Evolutionary conservation across 768 basidiomycete genomes (phyloP).

Genomic region (Cubamyces sp.): DNA sequence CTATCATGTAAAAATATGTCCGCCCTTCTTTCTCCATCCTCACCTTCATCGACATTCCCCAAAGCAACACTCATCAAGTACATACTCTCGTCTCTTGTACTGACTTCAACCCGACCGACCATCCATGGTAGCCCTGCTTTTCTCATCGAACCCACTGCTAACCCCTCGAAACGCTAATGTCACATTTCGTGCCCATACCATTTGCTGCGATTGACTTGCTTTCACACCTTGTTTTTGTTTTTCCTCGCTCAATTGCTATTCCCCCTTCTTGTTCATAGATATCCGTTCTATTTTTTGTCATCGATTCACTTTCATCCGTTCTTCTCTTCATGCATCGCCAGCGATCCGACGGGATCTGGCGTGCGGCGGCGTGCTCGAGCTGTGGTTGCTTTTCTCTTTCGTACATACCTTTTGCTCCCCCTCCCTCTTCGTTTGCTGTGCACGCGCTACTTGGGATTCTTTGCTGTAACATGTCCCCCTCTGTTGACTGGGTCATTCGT

Average conservation of each 20-base stretch:
- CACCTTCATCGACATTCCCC: neutral
- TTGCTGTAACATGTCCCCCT: conserved; percentile 7
- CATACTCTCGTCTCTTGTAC: conserved; percentile 1
- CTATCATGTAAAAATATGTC: conserved; percentile 24
- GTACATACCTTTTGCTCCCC: conserved; percentile 8
- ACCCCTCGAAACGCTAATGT: conserved; percentile 8
- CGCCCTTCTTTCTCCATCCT: neutral
- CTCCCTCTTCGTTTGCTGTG: conserved; percentile 19
- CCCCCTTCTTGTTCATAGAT: neutral
- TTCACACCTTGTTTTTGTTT: neutral
- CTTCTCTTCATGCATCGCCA: neutral
- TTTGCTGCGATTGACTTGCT: conserved; percentile 8
- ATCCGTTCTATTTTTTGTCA: neutral
- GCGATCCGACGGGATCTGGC: neutral
- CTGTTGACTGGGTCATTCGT: conserved; percentile 17
- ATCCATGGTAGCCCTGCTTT: neutral
- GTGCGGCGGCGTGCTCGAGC: neutral
- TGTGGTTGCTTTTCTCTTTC: neutral
- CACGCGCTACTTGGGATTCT: conserved; percentile 22
- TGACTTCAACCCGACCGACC: neutral
- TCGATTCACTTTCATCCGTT: neutral
- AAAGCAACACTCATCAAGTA: neutral
- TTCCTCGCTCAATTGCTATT: neutral
- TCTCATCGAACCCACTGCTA: conserved; percentile 8
- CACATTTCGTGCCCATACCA: conserved; percentile 6